Evolutionary conservation across 768 basidiomycete species (phyloP), one percentile per base, ranked within the genome.

Genomic region (Xerocomus potaroensis): DNA sequence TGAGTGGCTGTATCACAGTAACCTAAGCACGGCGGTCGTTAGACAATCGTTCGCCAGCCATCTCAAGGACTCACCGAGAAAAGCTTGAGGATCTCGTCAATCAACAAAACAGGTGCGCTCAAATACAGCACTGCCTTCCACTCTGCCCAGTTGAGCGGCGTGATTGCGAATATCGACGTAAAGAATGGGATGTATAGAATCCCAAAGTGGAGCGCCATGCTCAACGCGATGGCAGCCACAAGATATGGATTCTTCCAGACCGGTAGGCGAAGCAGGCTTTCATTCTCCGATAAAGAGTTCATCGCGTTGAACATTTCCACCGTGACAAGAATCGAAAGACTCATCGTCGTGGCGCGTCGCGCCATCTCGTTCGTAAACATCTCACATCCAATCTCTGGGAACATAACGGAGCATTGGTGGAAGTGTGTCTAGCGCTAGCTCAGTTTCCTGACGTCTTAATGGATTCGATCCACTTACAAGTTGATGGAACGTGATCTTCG

Each of bases 141-240:
- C 68, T 99, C 95, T 18, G 66, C 67, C 88, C 85, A 91, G 74
- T 97, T 95, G 50, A 99, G 77, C 4, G 94, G 92, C 1, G 87
- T 84, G 64, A 97, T 96, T 34, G 87, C 89, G 63, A 98, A 97
- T 48, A 96, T 61, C 7, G 82, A 73, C 21, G 90, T 87, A 69
- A 99, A 92, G 83, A 96, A 91, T 4, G 95, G 94, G 29, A 96
- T 89, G 65, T 99, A 99, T 52, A 99, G 76, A 59, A 98, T 97
- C 74, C 84, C 87, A 58, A 96, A 80, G 67, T 98, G 95, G 23
- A 98, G 72, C 2, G 69, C 81, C 94, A 98, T 97, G 65, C 91
- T 94, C 44, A 99, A 70, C 14, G 84, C 65, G 60, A 97, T 90
- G 24, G 92, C 91, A 15, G 68, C 91, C 32, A 95, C 90, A 15